Base-by-base conservation (phyloP, 2,329 filamentous ascomycete genomes). In the Nannizziopsis barbatae region DNA sequence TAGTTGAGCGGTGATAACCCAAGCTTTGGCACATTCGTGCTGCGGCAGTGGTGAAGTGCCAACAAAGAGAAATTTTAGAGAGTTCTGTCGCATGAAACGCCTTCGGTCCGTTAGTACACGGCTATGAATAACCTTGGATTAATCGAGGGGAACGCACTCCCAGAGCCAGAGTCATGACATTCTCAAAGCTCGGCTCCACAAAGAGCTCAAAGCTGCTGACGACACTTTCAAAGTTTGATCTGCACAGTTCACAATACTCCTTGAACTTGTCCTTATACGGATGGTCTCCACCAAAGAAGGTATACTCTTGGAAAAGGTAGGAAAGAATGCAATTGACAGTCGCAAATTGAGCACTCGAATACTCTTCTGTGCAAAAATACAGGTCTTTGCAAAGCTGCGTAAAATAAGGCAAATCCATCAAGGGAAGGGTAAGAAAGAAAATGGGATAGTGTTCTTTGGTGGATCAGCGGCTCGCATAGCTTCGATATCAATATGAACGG, bases 41-140 rank as follows among this genome's bases (percentile, higher is more conserved):
- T 0, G 79, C 80, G 14, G 73, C 72, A 5, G 74, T 75, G 18
- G 73, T 75, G 14, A 83, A 65, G n/a, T 77, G 75, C 74, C 79
- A 81, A n/a, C 76, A 77, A 2, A 83, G 69, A 0, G 77, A 78
- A 0, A 79, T 77, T 35, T 77, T 76, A 2, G 77, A 79, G 11
- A 75, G 70, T 52, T 83, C 79, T 42, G 82, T 73, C 10, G 79
- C 73, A 55, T 81, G 77, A n/a, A 77, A 65, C 3, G 76, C 71
- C 76, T 82, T 43, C 7, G 17, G 4, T 14, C 12, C 5, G 7
- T 50, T 27, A 44, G 53, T 56, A 5, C 55, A 42, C 38, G 5
- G 4, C 12, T 5, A 7, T 33, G 10, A 12, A 35, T 9, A 9
- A 33, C 14, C 6, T 7, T 33, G 27, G 15, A 17, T 20, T 14